phyloP scores from a whole-genome alignment of 768 basidiomycete species.

The Auricularia sp. region DNA sequence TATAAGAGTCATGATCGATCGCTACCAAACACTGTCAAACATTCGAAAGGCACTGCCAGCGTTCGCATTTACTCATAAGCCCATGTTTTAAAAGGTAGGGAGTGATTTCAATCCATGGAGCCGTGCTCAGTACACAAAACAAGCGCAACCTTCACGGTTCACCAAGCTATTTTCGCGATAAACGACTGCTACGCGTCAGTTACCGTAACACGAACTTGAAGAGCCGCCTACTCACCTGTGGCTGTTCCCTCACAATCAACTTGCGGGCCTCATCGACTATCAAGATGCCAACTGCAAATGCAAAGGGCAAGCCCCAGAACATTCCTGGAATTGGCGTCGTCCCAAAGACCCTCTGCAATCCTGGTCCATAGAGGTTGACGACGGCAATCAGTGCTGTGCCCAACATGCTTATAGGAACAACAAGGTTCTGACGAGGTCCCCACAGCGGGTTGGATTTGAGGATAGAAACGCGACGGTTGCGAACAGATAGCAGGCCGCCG shows the following conservation, averaged over 20 bases:
- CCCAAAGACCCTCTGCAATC: conserved; percentile 33
- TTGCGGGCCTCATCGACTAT: conserved; percentile 37
- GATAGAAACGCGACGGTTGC: conserved; percentile 36
- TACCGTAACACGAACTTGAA: neutral
- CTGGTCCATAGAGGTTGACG: conserved; percentile 34
- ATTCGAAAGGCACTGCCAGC: no score
- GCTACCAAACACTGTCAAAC: no score
- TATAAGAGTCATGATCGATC: no score
- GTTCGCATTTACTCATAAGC: no score
- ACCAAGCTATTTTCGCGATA: conserved; percentile 1
- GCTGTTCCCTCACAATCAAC: conserved; percentile 33
- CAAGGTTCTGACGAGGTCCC: conserved; percentile 36
- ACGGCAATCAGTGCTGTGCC: conserved; percentile 35
- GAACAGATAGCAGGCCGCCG: conserved; percentile 32
- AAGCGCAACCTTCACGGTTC: neutral
- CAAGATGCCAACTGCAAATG: conserved; percentile 32
- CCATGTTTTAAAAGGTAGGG: neutral
- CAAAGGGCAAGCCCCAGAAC: conserved; percentile 42
- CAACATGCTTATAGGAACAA: conserved; percentile 29
- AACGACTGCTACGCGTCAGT: conserved; percentile 3
- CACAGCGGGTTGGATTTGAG: conserved; percentile 36
- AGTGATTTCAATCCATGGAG: neutral
- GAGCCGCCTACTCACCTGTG: conserved; percentile 23
- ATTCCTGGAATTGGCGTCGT: conserved; percentile 35
- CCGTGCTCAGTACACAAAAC: neutral